These are phyloP conservation scores for Fusarium devonianum DNA, from an alignment of 2,329 filamentous ascomycete genomes.

Conservation along the genomic window DNA sequence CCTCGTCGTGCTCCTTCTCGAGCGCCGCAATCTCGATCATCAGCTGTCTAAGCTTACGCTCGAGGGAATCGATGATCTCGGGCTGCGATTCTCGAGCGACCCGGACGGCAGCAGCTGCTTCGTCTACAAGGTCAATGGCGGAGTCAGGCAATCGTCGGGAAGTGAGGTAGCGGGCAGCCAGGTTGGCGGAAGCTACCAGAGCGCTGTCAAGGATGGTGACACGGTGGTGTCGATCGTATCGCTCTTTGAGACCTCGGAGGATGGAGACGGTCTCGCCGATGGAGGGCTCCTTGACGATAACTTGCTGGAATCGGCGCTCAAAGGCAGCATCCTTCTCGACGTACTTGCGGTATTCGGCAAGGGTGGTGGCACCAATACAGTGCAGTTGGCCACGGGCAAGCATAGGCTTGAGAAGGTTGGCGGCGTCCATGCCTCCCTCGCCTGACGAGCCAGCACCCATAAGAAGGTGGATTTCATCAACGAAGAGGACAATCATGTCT, in stretches of 20 bases:
- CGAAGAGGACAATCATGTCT: constrained; percentile 96
- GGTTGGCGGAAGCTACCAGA: constrained; percentile 87
- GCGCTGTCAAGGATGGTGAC: constrained; percentile 95
- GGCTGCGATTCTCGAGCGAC: constrained; percentile 96
- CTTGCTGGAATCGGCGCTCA: constrained; percentile 98
- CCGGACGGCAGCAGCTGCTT: constrained; percentile 94
- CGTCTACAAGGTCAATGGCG: constrained; percentile 94
- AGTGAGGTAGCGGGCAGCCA: constrained; percentile 93
- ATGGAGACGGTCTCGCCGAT: constrained; percentile 94
- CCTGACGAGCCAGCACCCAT: constrained; percentile 97
- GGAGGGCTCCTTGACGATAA: constrained; percentile 91
- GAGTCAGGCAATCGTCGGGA: constrained; percentile 91
- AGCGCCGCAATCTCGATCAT: constrained; percentile 98
- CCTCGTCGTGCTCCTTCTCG: constrained; percentile 92
- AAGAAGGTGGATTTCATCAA: constrained; percentile 97
- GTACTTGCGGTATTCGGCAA: constrained; percentile 96
- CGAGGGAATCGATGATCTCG: constrained; percentile 92
- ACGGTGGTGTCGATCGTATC: constrained; percentile 97
- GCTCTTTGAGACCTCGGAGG: constrained; percentile 96
- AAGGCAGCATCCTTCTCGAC: constrained; percentile 99
- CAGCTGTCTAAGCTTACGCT: constrained; percentile 87
- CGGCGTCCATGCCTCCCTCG: constrained; percentile 98
- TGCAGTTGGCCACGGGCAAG: constrained; percentile 94
- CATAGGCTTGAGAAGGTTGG: constrained; percentile 98
- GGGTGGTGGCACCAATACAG: constrained; percentile 96